phyloP scores from a whole-genome alignment of 108 stramenopile species.

The Skeletonema tropicum region DNA sequence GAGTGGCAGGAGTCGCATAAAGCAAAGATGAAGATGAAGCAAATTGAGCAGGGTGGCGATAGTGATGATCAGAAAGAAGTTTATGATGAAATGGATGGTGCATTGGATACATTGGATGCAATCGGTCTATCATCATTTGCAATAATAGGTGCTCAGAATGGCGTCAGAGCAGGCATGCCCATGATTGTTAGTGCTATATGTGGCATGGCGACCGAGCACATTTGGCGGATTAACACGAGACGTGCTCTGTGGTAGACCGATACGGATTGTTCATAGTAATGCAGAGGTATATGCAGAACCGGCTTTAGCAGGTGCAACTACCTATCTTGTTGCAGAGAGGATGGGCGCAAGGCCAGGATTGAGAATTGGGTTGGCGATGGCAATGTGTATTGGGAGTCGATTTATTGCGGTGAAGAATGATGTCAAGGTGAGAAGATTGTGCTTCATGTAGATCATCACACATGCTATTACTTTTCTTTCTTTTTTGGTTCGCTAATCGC shows the following conservation, averaged over 20 bases:
- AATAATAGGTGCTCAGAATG: conserved; percentile 34
- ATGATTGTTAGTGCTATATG: conserved; percentile 27
- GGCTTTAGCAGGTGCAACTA: conserved; percentile 8
- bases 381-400: background rate
- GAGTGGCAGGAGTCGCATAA: background rate
- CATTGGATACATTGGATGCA: conserved; percentile 23
- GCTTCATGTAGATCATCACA: background rate
- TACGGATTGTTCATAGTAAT: conserved; percentile 34
- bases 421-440: conserved; percentile 1
- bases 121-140: conserved; percentile 44
- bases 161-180: conserved; percentile 15
- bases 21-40: conserved; percentile 4
- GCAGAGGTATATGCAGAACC: conserved; percentile 33
- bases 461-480: background rate
- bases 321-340: background rate
- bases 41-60: background rate
- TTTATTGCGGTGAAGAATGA: conserved; percentile 1
- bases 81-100: background rate
- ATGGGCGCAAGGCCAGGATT: background rate
- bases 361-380: conserved; percentile 1
- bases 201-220: conserved; percentile 31
- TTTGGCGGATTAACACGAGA: conserved; percentile 47
- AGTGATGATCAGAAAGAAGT: background rate
- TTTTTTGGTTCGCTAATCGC: background rate
- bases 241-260: conserved; percentile 35